Conservation (phyloP, 768 basidiomycete genomes). For the Suillus sp. region DNA sequence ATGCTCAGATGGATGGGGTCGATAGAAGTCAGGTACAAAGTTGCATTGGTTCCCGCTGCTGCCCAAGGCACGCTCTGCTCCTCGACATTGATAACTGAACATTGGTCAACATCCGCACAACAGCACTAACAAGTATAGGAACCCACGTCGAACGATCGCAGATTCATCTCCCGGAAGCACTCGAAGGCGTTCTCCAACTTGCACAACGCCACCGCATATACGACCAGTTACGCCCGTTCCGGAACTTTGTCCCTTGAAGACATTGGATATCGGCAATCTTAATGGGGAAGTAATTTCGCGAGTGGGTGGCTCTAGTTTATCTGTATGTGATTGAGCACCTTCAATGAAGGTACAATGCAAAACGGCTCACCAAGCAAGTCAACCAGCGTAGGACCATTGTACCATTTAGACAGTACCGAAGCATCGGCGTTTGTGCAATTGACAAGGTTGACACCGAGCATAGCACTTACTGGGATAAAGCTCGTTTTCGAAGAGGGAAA, state of each 20-base stretch:
- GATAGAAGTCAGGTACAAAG: slow-evolving; percentile 77
- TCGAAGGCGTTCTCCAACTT: slow-evolving; percentile 86
- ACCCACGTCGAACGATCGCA: slow-evolving; percentile 70
- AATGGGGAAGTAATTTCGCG: slow-evolving; percentile 77
- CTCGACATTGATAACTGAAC: slow-evolving; percentile 82
- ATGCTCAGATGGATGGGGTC: slow-evolving; percentile 86
- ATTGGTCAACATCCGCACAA: slow-evolving; percentile 8
- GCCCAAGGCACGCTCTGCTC: slow-evolving; percentile 81
- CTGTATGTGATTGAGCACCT: slow-evolving; percentile 40
- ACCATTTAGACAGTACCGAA: slow-evolving; percentile 66
- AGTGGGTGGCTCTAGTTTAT: slow-evolving; percentile 76
- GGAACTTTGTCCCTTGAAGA: slow-evolving; percentile 87
- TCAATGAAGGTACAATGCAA: background rate
- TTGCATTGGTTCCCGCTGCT: slow-evolving; percentile 87
- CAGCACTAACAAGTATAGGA: background rate
- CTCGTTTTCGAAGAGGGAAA: slow-evolving; percentile 76
- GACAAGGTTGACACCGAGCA: slow-evolving; percentile 84
- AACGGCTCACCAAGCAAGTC: slow-evolving; percentile 68
- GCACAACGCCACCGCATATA: slow-evolving; percentile 84
- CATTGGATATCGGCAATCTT: slow-evolving; percentile 90
- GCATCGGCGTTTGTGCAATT: slow-evolving; percentile 49
- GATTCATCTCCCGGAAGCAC: slow-evolving; percentile 93
- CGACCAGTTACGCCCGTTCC: slow-evolving; percentile 81
- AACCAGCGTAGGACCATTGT: slow-evolving; percentile 81
- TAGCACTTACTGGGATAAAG: slow-evolving; percentile 89